Base-by-base conservation (phyloP, 2,329 filamentous ascomycete species). In the Pestalotiopsis sp. region DNA sequence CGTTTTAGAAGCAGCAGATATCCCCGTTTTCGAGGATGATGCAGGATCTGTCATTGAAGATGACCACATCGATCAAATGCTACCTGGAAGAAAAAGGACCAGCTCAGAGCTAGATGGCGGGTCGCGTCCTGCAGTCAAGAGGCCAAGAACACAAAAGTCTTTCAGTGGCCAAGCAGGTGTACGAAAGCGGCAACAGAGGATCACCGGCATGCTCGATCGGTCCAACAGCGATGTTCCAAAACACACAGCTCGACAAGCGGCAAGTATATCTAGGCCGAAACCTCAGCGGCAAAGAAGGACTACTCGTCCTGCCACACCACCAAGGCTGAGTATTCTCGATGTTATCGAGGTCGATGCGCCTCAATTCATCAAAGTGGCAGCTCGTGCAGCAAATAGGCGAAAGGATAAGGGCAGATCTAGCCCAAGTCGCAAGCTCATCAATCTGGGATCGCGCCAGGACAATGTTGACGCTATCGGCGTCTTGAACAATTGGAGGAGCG, bases 251-350 rank as follows among this genome's bases (percentile, higher is more conserved):
- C 66, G 39, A 68, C 36, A 17, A 66, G 20, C 49, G 12, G 68
- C 39, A 41, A 69, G 20, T n/a, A 64, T 11, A 58, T 25, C 5
- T 52, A 60, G 31, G 41, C 45, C 63, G 41, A 68, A 31, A n/a
- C 58, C 23, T 70, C 70, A 61, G 36, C 61, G 61, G 68, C 2
- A 64, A 66, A 36, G 66, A 73, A 68, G 61, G 71, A 60, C 56
- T 49, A 17, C 25, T 20, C 17, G 25, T 58, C 70, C 41, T 36
- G 41, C 64, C 41, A 67, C 73, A 1, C 79, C 85, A n/a, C 87
- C 87, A 3, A 78, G 76, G 23, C 81, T 91, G 23, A 86, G 89
- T 72, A 90, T 91, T 67, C 75, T 91, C n/a, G 89, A 91, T 76
- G 84, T 90, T 25, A 81, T 86, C 59, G 84, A 86, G 70, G 75